These are phyloP conservation scores for Myriangium duriaei DNA, from an alignment of 2,329 filamentous ascomycete genomes.

Conservation along the genomic window DNA sequence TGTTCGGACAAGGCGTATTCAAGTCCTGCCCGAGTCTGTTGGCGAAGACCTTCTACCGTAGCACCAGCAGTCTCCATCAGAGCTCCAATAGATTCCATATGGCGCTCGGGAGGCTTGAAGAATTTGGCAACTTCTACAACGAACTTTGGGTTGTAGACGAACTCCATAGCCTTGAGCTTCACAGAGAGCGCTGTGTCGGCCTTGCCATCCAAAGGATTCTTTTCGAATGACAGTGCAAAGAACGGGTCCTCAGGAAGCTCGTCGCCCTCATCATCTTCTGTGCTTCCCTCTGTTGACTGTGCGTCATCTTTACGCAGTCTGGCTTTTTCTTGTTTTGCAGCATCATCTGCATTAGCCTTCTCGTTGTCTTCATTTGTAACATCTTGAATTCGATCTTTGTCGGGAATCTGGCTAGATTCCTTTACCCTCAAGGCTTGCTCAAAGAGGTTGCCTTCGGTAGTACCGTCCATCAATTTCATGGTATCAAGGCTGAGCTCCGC, in stretches of 20 bases:
- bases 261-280: slow-evolving; percentile 31
- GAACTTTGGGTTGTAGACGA: slow-evolving; percentile 94
- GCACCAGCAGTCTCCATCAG: slow-evolving; percentile 92
- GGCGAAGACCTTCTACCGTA: slow-evolving; percentile 85
- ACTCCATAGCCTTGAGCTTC: slow-evolving; percentile 88
- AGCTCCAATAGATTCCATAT: slow-evolving; percentile 96
- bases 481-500: slow-evolving; percentile 83
- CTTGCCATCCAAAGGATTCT: slow-evolving; percentile 85
- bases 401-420: slow-evolving; percentile 53
- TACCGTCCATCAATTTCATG: slow-evolving; percentile 89
- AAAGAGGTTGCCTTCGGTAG: slow-evolving; percentile 79
- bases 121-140: slow-evolving; percentile 85
- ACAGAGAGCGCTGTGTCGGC: slow-evolving; percentile 83
- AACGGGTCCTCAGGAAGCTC: slow-evolving; percentile 58
- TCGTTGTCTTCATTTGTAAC: slow-evolving; percentile 34
- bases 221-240: slow-evolving; percentile 85
- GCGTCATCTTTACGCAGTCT: slow-evolving; percentile 27
- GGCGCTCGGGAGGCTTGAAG: slow-evolving; percentile 88
- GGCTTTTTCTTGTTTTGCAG: slow-evolving; percentile 20
- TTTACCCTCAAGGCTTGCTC: slow-evolving; percentile 95
- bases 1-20: slow-evolving; percentile 96
- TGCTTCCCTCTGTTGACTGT: slow-evolving; percentile 24
- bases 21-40: slow-evolving; percentile 88
- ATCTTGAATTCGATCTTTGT: slow-evolving; percentile 37
- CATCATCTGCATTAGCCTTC: slow-evolving; percentile 29